Evolutionary conservation across 345 rosid species (phyloP), one percentile per base, ranked within the genome.

Genomic region (Salix arbutifolia): DNA sequence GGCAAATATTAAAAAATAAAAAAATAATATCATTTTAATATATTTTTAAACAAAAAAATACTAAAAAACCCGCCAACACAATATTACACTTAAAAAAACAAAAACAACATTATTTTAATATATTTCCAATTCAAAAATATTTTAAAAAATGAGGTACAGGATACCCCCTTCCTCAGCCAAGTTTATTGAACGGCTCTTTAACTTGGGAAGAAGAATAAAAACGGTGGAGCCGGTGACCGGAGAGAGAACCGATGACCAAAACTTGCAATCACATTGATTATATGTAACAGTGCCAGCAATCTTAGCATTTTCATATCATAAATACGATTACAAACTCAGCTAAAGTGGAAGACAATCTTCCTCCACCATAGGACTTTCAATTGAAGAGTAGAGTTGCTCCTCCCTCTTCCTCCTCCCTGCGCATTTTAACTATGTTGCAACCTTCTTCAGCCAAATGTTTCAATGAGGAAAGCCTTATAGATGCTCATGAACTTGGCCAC

Each of bases 401-500:
- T 16, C 38, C 8, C 13, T 3, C 31, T 8, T 60, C 8, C 13
- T 6, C 50, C 46, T 11, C 46, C 46, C 46, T 6, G 19, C 9
- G 21, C 18, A 21, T 21, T 50, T 48, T 19, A 35, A 70, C 14
- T 0, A 11, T 18, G 46, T 8, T n/a, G 70, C 64, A 21, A 19
- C 5, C 53, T 50, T 74, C 87, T 83, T 88, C 86, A 91, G 52
- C 95, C 98, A 80, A 90, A 92, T 65, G 97, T 83, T 70, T 91
- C 85, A 56, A 94, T 91, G 64, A 94, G 97, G 77, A 94, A 94
- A 61, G 87, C 90, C 78, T 91, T 94, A 46, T 94, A 94, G 67
- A 91, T 82, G 87, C 98, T 94, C 97, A 94, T 90, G 84, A 94
- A 94, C 89, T 94, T 94, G 74, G 97, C 97, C 74, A 92, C 88